Conservation (phyloP, 177 flowering plant species). For the Telopea speciosissima region DNA sequence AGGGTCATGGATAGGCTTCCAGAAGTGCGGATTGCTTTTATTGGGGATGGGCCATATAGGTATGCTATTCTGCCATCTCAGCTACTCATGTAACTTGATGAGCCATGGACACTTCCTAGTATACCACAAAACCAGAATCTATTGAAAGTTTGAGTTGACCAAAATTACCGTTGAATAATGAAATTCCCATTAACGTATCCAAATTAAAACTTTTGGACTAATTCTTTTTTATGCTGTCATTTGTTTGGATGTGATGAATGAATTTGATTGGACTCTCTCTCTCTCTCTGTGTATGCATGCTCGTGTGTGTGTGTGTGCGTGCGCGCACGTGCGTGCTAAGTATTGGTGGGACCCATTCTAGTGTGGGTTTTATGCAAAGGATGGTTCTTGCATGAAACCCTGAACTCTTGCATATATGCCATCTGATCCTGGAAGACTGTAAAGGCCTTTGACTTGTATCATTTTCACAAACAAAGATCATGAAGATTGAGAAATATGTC, state of each 20-base stretch:
- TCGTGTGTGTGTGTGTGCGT: no score
- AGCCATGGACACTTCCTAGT: neutral
- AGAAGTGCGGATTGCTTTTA: slow-evolving; percentile 81
- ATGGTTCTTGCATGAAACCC: neutral
- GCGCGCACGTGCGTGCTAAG: no score
- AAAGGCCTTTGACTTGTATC: neutral
- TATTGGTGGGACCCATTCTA: neutral
- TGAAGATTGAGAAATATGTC: neutral
- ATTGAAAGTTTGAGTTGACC: neutral
- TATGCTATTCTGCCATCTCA: slow-evolving; percentile 21
- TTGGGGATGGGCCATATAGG: slow-evolving; percentile 99
- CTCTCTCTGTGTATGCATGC: neutral
- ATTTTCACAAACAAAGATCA: neutral
- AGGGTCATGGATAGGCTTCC: slow-evolving; percentile 94
- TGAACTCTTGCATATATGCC: neutral
- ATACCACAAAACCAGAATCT: neutral
- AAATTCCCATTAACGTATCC: neutral
- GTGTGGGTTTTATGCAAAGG: no score
- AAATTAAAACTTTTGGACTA: neutral
- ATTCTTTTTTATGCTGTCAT: neutral
- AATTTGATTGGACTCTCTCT: neutral
- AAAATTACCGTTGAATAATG: neutral
- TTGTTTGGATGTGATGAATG: neutral
- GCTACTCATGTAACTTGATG: neutral
- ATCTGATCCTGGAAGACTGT: neutral